A percentile compares a stretch with the other conserved stretches of the same genome.
phyloP scores from a whole-genome alignment of 1,284 basidiomycete genomes.

The Polyporus tsugae region DNA sequence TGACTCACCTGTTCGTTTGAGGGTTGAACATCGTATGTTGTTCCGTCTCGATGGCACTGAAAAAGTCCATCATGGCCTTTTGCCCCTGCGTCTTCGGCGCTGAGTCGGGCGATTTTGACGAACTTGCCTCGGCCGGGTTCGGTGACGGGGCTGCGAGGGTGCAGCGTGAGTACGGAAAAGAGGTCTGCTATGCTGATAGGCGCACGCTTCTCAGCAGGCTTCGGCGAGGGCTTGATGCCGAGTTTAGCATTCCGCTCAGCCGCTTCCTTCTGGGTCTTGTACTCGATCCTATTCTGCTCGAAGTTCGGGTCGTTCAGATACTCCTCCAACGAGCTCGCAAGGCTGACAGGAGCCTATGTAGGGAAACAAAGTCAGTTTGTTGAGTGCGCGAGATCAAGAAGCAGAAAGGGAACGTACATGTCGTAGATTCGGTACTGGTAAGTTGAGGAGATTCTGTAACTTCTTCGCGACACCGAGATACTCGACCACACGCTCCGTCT shows the following conservation, averaged over 20 bases:
- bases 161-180: background rate
- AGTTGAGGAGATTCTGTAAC: conserved; percentile 90
- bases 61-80: conserved; percentile 83
- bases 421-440: conserved; percentile 93
- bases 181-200: background rate
- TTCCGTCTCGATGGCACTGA: conserved; percentile 88
- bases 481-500: conserved; percentile 95
- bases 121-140: conserved; percentile 33
- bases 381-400: background rate
- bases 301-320: conserved; percentile 97
- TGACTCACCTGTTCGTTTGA: conserved; percentile 58
- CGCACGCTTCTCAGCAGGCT: conserved; percentile 41
- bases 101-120: conserved; percentile 35
- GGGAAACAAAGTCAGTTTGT: too few species aligned
- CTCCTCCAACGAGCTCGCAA: conserved; percentile 94
- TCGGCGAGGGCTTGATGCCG: conserved; percentile 39
- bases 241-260: conserved; percentile 62
- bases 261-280: conserved; percentile 86
- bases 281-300: conserved; percentile 93
- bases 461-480: conserved; percentile 94
- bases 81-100: conserved; percentile 35
- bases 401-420: conserved; percentile 61
- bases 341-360: conserved; percentile 86
- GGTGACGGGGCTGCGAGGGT: conserved; percentile 32
- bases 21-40: conserved; percentile 80